Percentiles rank a stretch among this genome's conserved stretches.
These are phyloP conservation scores for Colletotrichum sp. DNA, from an alignment of 2,329 filamentous ascomycete genomes.

Conservation along the genomic window DNA sequence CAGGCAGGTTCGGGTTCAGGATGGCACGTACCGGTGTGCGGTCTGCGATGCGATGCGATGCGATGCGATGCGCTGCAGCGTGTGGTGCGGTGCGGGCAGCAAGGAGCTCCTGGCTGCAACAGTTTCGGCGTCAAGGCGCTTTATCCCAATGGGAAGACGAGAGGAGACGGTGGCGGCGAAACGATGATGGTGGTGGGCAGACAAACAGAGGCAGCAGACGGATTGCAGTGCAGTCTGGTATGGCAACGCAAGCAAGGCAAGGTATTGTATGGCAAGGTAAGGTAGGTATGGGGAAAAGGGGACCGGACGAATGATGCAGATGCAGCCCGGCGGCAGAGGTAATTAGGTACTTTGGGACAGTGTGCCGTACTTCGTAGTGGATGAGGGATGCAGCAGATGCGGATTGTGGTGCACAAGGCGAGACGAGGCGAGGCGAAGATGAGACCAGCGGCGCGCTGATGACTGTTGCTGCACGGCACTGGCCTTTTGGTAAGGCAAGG, in stretches of 20 bases:
- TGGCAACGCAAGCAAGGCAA: neutral
- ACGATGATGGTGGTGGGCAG: neutral
- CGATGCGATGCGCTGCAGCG: conserved; percentile 10
- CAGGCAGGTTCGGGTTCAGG: neutral
- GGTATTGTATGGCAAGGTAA: no score
- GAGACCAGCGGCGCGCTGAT: neutral
- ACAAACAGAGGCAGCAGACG: neutral
- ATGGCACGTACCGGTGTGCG: conserved; percentile 12
- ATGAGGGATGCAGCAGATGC: neutral
- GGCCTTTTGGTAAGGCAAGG: neutral
- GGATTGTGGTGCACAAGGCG: neutral
- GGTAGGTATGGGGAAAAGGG: neutral
- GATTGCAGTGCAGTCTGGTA: neutral
- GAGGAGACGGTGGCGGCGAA: neutral
- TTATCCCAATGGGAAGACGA: conserved; percentile 1
- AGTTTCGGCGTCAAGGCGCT: conserved; percentile 31
- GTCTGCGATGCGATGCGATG: conserved; percentile 11
- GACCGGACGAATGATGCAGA: neutral
- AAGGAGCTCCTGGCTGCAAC: conserved; percentile 30
- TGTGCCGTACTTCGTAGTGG: neutral
- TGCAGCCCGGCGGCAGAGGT: neutral
- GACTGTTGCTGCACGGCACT: neutral
- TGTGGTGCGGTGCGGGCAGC: conserved; percentile 13
- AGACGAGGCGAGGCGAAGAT: neutral
- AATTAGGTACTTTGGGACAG: neutral